Base-by-base conservation (phyloP, 345 rosid genomes). In the Noccaea caerulescens region DNA sequence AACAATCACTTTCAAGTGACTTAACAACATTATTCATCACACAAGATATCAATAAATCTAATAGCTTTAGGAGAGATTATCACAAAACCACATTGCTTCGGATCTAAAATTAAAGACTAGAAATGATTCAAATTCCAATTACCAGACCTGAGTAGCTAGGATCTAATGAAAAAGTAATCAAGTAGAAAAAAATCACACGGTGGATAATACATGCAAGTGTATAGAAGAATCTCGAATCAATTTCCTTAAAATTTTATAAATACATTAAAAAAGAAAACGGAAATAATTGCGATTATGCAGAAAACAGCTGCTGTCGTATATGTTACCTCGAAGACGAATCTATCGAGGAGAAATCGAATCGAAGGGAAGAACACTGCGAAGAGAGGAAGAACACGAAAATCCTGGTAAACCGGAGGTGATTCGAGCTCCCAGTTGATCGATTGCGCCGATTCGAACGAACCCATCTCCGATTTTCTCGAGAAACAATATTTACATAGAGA, bases 271-370 rank as follows among this genome's bases (percentile, higher is more conserved):
- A 33, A 14, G 10, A 3, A 34, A 11, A 50, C 3, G 50, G 23
- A 64, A 34, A 18, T 36, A 36, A 50, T 53, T 66, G 61, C 42
- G 51, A 10, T 8, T 61, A 1, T 12, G 20, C 37, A 39, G 23
- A 56, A 8, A 30, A 14, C 6, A 13, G 54, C 7, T 52, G 56
- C 13, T 36, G 36, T 50, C 13, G 5, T 25, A 9, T 23, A 20
- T 20, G 1, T 20, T 68, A 94, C 97, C 99, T 94, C 90, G 73
- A 89, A 91, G 30, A 91, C 83, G 80, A 87, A 82, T 83, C 92
- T 87, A 55, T 91, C 97, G 58, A 94, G 96, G 42, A 91, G 82
- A 85, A 89, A 89, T 3, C 99, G 88, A 77, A 85, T 79, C 39
- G 82, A 43, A 33, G 88, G 93, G 72, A 91, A 94, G 84, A 85